A percentile compares a stretch with the other conserved stretches of the same genome.
Evolutionary conservation across 2,329 filamentous ascomycete genomes (phyloP).

Genomic region (Penicillium sp.): DNA sequence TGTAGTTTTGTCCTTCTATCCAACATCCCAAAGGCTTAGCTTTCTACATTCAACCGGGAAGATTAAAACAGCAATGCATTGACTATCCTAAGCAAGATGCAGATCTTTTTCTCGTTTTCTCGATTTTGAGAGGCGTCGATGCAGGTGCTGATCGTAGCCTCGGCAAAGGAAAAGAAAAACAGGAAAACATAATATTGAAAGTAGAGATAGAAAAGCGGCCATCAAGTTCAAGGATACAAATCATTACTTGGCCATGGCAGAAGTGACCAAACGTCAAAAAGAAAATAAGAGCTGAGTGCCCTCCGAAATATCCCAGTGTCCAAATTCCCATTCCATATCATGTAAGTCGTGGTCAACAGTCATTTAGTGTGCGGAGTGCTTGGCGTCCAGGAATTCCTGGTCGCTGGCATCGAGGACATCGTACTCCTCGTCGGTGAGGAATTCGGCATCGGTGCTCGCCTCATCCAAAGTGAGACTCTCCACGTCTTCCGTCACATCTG

Average conservation of each 20-base stretch:
- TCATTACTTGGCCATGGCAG: slow-evolving; percentile 20
- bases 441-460: slow-evolving; percentile 58
- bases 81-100: slow-evolving; percentile 11
- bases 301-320: slow-evolving; percentile 7
- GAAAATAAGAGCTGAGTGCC: background rate
- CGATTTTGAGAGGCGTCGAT: background rate
- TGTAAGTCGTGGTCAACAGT: slow-evolving; percentile 6
- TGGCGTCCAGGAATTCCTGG: slow-evolving; percentile 65
- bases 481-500: slow-evolving; percentile 50
- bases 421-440: slow-evolving; percentile 96
- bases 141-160: background rate
- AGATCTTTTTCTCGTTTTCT: background rate
- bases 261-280: slow-evolving; percentile 13
- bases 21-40: too few species aligned
- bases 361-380: slow-evolving; percentile 21
- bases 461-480: slow-evolving; percentile 54
- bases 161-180: background rate
- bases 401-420: slow-evolving; percentile 94
- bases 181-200: slow-evolving; percentile 1
- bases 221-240: slow-evolving; percentile 7
- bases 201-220: slow-evolving; percentile 2
- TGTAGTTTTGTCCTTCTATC: too few species aligned
- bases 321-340: slow-evolving; percentile 21
- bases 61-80: slow-evolving; percentile 13
- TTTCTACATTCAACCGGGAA: too few species aligned